Evolutionary conservation across 2,329 filamentous ascomycete species (phyloP).

Genomic region (Xenosphaeropsis pyriputrescens): DNA sequence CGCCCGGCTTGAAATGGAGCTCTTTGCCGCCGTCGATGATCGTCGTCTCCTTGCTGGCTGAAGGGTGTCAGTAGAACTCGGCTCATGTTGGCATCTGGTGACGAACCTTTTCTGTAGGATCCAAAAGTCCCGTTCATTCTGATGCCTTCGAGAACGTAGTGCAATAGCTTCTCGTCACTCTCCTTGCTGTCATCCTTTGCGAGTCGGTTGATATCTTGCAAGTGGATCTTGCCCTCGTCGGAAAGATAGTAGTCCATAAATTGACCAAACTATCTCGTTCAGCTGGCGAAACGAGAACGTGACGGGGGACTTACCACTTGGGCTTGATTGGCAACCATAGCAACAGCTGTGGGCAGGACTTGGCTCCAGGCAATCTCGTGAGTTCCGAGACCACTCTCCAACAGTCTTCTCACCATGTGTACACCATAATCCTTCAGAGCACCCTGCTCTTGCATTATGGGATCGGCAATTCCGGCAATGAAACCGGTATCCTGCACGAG

Average conservation of each 20-base stretch:
- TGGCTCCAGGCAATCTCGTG: conserved; percentile 57
- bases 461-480: conserved; percentile 32
- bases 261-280: conserved; percentile 43
- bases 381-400: conserved; percentile 42
- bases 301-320: conserved; percentile 34
- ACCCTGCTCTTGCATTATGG: conserved; percentile 27
- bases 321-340: conserved; percentile 54
- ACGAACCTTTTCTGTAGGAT: conserved; percentile 30
- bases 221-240: conserved; percentile 32
- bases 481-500: conserved; percentile 28
- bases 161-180: conserved; percentile 45
- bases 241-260: conserved; percentile 57
- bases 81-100: too few species aligned
- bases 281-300: neutral
- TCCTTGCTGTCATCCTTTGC: conserved; percentile 37
- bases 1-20: conserved; percentile 37
- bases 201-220: conserved; percentile 43
- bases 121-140: conserved; percentile 50
- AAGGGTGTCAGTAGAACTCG: conserved; percentile 22
- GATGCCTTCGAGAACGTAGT: conserved; percentile 55
- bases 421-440: conserved; percentile 45
- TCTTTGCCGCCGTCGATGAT: conserved; percentile 34
- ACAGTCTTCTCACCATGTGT: conserved; percentile 44
- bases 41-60: conserved; percentile 27
- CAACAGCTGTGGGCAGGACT: conserved; percentile 48